phyloP scores from a whole-genome alignment of 768 basidiomycete species.

The Phallus indusiatus region DNA sequence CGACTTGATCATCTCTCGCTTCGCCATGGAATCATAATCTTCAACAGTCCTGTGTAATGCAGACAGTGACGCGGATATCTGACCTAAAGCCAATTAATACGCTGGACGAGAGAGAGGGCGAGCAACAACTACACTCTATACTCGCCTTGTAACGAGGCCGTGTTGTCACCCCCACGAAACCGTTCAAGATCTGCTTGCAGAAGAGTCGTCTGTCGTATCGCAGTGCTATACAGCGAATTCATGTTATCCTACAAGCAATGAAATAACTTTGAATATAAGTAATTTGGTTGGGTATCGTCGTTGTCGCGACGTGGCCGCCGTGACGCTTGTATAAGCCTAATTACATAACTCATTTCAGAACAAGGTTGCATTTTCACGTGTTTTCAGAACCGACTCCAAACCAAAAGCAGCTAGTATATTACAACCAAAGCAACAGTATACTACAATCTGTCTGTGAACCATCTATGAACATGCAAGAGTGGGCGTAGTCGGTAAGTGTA shows the following conservation, averaged over 20 bases:
- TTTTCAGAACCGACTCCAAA: too few relatives aligned
- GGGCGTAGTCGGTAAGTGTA: too few relatives aligned
- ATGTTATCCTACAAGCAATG: constrained; percentile 31
- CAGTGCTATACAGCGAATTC: constrained; percentile 94
- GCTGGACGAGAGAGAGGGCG: neutral
- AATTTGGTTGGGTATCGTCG: neutral
- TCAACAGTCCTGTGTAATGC: constrained; percentile 92
- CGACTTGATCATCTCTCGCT: constrained; percentile 89
- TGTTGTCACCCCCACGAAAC: constrained; percentile 70
- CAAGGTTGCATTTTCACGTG: too few relatives aligned
- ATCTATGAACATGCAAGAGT: too few relatives aligned
- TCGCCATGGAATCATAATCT: constrained; percentile 95
- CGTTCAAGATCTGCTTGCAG: constrained; percentile 81
- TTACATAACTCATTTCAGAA: too few relatives aligned
- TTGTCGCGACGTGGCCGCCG: neutral
- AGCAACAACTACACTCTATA: constrained; percentile 13
- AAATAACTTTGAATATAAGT: neutral
- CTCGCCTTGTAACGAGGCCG: constrained; percentile 77
- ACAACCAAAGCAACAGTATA: too few relatives aligned
- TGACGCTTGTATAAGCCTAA: neutral
- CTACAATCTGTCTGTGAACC: too few relatives aligned
- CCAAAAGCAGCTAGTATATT: too few relatives aligned
- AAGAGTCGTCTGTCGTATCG: constrained; percentile 84
- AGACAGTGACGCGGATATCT: constrained; percentile 95
- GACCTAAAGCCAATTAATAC: constrained; percentile 46